phyloP scores from a whole-genome alignment of 192 early-diverging fungal species.

The Globomyces pollinis-pini region DNA sequence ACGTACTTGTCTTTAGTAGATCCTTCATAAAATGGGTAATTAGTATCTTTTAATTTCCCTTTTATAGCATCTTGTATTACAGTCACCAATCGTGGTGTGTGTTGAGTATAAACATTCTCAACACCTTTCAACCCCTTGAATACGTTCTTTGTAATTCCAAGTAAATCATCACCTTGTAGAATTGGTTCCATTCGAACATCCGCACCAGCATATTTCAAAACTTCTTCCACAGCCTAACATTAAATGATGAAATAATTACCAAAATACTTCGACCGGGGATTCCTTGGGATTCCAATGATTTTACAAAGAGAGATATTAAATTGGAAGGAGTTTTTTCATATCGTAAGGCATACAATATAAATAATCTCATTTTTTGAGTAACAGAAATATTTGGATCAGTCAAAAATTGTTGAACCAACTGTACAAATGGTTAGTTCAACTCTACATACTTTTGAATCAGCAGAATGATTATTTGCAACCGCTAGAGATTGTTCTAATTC shows the following conservation, averaged over 20 bases:
- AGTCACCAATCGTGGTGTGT: slow-evolving; percentile 75
- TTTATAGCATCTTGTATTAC: slow-evolving; percentile 74
- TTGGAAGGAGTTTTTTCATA: slow-evolving; percentile 82
- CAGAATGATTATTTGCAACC: slow-evolving; percentile 73
- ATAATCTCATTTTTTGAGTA: slow-evolving; percentile 70
- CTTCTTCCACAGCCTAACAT: slow-evolving; percentile 56
- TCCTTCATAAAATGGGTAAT: slow-evolving; percentile 73
- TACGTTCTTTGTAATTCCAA: slow-evolving; percentile 77
- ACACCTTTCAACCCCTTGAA: slow-evolving; percentile 95
- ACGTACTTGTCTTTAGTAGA: slow-evolving; percentile 43
- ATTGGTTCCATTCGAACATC: slow-evolving; percentile 80
- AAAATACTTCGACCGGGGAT: slow-evolving; percentile 65
- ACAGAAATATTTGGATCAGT: slow-evolving; percentile 51
- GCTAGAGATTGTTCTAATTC: slow-evolving; percentile 95
- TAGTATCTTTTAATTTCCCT: slow-evolving; percentile 65
- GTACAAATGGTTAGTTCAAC: too few species aligned
- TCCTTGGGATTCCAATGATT: slow-evolving; percentile 61
- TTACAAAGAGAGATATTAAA: slow-evolving; percentile 61
- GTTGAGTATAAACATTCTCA: slow-evolving; percentile 98
- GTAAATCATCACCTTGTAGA: slow-evolving; percentile 79
- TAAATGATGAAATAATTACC: slow-evolving; percentile 38
- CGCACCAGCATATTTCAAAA: slow-evolving; percentile 71
- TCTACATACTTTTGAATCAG: too few species aligned
- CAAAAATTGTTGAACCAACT: slow-evolving; percentile 50
- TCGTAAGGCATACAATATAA: slow-evolving; percentile 79